Evolutionary conservation across 2,329 filamentous ascomycete genomes (phyloP), one percentile per base, ranked within the genome.

Genomic region (Penicillium occitanis): DNA sequence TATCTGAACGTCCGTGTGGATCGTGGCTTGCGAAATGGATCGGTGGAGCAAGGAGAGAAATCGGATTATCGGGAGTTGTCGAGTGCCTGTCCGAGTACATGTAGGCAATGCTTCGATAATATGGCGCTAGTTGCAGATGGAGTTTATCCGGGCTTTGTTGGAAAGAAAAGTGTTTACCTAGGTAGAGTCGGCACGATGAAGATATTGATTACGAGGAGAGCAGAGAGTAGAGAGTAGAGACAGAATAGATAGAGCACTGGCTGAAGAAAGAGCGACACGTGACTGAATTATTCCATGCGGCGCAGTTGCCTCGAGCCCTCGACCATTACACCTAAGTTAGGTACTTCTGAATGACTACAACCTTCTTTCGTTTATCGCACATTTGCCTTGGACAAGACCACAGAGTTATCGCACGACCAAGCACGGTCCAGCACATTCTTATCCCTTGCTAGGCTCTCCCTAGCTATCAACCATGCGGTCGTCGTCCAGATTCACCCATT

Each of bases 401-500:
- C 14, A 25, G 25, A 42, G 44, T 22, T 22, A 48, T 10, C 44
- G 3, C 7, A 19, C 7, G 5, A n/a, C 14, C 37, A 42, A 25
- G 25, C 25, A 17, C 37, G 37, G 13, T 17, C 42, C n/a, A 46
- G 8, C 2, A 48, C 2, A 19, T 48, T 10, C 44, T 7, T 8
- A 4, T 19, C 44, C 7, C 44, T 22, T 48, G 8, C 44, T 22
- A 22, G 19, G n/a, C n/a, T 48, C 44, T 40, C 14, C 13, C 37
- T 7, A 42, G 13, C 35, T 37, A 37, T 37, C 35, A 37, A 13
- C 35, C 35, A 37, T 37, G 11, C 35, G 35, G 11, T 10, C n/a
- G 6, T 44, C 30, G 44, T 64, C 65, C 60, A 66, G 30, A 50
- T 40, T 63, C 65, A 63, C 72, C 72, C 73, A 76, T 63, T 75